A percentile compares a stretch with the other conserved stretches of the same genome.
Conservation (phyloP, 306 rosid species). For the Casuarina glauca region DNA sequence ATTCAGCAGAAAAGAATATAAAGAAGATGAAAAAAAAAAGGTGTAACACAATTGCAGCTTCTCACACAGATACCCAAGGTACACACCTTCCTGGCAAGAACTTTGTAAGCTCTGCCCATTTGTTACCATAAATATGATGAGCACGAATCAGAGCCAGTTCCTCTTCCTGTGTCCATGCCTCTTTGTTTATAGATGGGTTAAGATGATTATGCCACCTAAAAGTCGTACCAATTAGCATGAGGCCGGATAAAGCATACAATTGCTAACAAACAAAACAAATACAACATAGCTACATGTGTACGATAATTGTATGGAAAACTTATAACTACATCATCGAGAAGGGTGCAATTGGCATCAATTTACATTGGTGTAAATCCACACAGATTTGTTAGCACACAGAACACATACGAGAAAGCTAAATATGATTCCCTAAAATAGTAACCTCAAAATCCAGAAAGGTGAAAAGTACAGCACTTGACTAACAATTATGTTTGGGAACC, state of each 20-base stretch:
- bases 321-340: not conserved
- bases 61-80: not conserved
- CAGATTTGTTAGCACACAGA: conserved; percentile 6
- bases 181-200: conserved; percentile 93
- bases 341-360: conserved; percentile 19
- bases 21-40: conserved; percentile 1
- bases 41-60: conserved; percentile 9
- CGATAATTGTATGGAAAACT: not conserved
- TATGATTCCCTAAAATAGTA: not conserved
- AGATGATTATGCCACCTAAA: conserved; percentile 99
- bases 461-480: not conserved
- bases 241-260: conserved; percentile 10
- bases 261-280: conserved; percentile 17
- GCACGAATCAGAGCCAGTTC: conserved; percentile 92
- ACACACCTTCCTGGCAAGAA: conserved; percentile 90
- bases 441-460: conserved; percentile 5
- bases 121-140: conserved; percentile 89
- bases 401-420: conserved; percentile 2
- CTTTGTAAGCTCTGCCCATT: conserved; percentile 97
- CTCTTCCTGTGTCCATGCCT: conserved; percentile 98
- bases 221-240: conserved; percentile 21
- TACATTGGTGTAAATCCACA: conserved; percentile 14
- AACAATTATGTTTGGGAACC: too few species aligned
- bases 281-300: not conserved
- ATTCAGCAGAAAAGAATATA: not conserved